Conservation (phyloP, 2,329 filamentous ascomycete species). For the Alternaria ethzedia region DNA sequence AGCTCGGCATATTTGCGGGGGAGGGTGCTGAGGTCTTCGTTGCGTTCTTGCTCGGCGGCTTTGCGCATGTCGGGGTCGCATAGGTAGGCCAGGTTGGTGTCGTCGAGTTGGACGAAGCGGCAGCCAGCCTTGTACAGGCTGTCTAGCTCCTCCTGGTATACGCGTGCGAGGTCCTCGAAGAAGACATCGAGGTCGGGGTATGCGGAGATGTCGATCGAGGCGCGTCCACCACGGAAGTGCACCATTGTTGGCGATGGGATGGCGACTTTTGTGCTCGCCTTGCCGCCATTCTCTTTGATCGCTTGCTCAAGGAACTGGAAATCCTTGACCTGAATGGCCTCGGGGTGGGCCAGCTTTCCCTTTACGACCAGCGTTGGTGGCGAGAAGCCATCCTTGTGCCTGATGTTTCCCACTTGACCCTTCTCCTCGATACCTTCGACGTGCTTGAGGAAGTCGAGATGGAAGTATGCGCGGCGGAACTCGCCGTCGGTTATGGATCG, state of each 20-base stretch:
- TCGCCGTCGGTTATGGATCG: constrained; percentile 63
- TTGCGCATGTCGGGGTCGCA: constrained; percentile 64
- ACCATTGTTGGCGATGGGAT: constrained; percentile 67
- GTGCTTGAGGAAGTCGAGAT: constrained; percentile 64
- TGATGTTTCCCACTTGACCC: constrained; percentile 55
- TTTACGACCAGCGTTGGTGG: constrained; percentile 63
- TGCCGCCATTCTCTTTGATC: constrained; percentile 50
- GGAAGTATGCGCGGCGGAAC: constrained; percentile 64
- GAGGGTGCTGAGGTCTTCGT: constrained; percentile 58
- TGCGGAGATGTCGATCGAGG: constrained; percentile 59
- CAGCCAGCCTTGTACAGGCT: constrained; percentile 62
- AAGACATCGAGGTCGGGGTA: constrained; percentile 63
- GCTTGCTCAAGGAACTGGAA: constrained; percentile 60
- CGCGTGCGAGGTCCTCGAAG: constrained; percentile 62
- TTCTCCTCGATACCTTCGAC: constrained; percentile 61
- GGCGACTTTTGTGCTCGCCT: constrained; percentile 60
- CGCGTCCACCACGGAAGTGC: constrained; percentile 63
- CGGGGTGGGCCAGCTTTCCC: constrained; percentile 60
- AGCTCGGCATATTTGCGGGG: constrained; percentile 61
- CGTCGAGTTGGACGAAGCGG: constrained; percentile 65
- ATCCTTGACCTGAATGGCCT: constrained; percentile 63
- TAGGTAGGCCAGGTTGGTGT: constrained; percentile 66
- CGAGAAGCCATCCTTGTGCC: constrained; percentile 53
- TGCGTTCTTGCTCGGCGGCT: constrained; percentile 57
- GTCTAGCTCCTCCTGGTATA: constrained; percentile 62